Evolutionary conservation across 768 basidiomycete genomes (phyloP).

Genomic region (Amanita polypyramis): DNA sequence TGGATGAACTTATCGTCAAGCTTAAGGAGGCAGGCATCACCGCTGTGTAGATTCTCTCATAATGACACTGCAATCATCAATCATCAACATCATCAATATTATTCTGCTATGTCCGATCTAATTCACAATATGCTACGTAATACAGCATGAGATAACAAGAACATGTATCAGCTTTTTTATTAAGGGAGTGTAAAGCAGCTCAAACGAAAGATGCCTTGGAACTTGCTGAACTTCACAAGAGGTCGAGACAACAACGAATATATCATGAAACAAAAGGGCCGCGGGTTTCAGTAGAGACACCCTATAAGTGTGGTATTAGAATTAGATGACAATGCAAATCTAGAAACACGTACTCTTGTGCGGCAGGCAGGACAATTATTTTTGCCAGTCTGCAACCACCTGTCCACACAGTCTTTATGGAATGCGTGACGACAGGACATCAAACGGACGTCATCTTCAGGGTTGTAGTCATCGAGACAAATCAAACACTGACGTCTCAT

Average conservation of each 20-base stretch:
- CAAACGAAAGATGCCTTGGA: not conserved
- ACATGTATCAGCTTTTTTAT: conserved; percentile 1
- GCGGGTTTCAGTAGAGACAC: conserved; percentile 19
- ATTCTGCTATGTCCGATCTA: not conserved
- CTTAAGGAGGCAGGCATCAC: conserved; percentile 78
- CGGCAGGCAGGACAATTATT: conserved; percentile 94
- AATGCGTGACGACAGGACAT: conserved; percentile 84
- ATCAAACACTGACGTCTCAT: conserved; percentile 52
- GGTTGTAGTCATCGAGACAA: conserved; percentile 78
- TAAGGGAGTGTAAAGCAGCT: not conserved
- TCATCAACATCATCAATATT: not conserved
- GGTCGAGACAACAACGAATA: not conserved
- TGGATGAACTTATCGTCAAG: conserved; percentile 84
- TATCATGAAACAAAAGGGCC: not conserved
- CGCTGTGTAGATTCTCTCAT: conserved; percentile 17
- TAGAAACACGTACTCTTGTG: conserved; percentile 39
- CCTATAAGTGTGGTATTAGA: conserved; percentile 14
- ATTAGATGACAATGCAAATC: not conserved
- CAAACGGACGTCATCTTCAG: conserved; percentile 70
- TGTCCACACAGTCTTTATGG: conserved; percentile 82
- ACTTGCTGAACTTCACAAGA: not conserved
- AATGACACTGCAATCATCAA: not conserved
- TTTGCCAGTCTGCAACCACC: conserved; percentile 74
- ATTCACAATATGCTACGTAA: conserved; percentile 1
- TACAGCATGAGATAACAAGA: not conserved